Evolutionary conservation across 805 yeast species (phyloP).

Genomic region (Wickerhamiella bombiphila): DNA sequence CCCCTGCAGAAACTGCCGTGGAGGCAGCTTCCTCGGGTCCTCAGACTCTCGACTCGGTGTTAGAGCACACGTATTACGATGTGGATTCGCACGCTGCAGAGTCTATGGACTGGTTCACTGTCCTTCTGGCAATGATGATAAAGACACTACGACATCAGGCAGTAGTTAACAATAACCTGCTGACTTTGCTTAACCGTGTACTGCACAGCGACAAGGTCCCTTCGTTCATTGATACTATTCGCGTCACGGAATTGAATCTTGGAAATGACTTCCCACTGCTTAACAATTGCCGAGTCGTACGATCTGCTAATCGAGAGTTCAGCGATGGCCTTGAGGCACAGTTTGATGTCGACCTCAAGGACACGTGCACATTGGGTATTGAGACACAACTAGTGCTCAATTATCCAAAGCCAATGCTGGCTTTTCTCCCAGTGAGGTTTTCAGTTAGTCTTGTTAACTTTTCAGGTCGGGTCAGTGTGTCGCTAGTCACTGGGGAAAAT

Average conservation of each 20-base stretch:
- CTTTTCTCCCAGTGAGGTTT: slow-evolving; percentile 71
- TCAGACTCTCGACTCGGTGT: slow-evolving; percentile 30
- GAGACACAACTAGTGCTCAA: slow-evolving; percentile 63
- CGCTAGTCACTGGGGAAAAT: slow-evolving; percentile 24
- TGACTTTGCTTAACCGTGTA: slow-evolving; percentile 59
- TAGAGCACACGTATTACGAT: slow-evolving; percentile 86
- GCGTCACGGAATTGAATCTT: slow-evolving; percentile 73
- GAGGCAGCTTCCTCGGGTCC: slow-evolving; percentile 18
- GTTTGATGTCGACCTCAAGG: slow-evolving; percentile 76
- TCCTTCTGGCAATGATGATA: slow-evolving; percentile 78
- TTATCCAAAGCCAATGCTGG: slow-evolving; percentile 69
- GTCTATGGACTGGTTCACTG: slow-evolving; percentile 94
- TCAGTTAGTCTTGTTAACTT: slow-evolving; percentile 82
- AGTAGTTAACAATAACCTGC: slow-evolving; percentile 63
- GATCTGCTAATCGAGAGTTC: slow-evolving; percentile 12
- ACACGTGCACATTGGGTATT: slow-evolving; percentile 65
- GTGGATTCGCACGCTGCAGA: slow-evolving; percentile 79
- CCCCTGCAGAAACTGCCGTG: slow-evolving; percentile 16
- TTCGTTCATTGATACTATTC: slow-evolving; percentile 62
- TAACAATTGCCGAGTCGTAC: slow-evolving; percentile 70
- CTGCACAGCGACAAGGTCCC: slow-evolving; percentile 52
- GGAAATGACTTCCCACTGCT: slow-evolving; percentile 94
- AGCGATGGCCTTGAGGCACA: slow-evolving; percentile 47
- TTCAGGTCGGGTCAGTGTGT: slow-evolving; percentile 76
- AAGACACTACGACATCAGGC: slow-evolving; percentile 86